A percentile compares a stretch with the other conserved stretches of the same genome.
These are phyloP conservation scores for Ascochyta pisi DNA, from an alignment of 2,329 filamentous ascomycete genomes.

Conservation along the genomic window DNA sequence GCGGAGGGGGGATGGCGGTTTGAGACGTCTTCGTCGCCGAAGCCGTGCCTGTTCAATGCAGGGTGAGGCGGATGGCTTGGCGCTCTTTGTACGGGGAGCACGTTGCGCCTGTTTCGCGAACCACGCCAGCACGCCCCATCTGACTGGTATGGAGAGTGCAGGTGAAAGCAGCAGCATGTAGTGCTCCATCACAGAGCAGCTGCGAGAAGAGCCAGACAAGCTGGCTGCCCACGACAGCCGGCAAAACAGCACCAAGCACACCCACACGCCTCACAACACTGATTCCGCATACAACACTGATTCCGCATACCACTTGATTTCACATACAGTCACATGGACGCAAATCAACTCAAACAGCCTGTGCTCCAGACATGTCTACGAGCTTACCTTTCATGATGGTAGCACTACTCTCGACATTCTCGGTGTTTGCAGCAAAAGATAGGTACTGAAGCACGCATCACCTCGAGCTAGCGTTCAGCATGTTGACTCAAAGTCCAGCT, in stretches of 20 bases:
- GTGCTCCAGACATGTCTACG: neutral
- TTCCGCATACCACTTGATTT: neutral
- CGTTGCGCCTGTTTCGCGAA: neutral
- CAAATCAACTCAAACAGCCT: neutral
- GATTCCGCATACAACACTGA: no score
- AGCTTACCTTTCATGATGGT: no score
- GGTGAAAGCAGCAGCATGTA: neutral
- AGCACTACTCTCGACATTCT: no score
- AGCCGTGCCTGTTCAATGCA: constrained; percentile 22
- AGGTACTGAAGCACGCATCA: no score
- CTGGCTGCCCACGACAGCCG: constrained; percentile 4
- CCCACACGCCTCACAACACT: constrained; percentile 4
- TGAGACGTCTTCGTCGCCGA: constrained; percentile 20
- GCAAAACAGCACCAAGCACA: neutral
- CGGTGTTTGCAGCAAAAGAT: no score
- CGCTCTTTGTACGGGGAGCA: constrained; percentile 13
- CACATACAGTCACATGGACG: constrained; percentile 10
- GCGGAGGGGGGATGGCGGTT: constrained; percentile 38
- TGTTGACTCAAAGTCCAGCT: no score
- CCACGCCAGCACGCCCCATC: neutral
- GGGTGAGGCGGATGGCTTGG: constrained; percentile 28
- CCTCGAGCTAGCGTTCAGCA: no score
- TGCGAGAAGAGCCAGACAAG: neutral
- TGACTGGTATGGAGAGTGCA: neutral
- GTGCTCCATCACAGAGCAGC: neutral